Evolutionary conservation across 2,329 filamentous ascomycete genomes (phyloP), one percentile per base, ranked within the genome.

Genomic region (Nemania abortiva): DNA sequence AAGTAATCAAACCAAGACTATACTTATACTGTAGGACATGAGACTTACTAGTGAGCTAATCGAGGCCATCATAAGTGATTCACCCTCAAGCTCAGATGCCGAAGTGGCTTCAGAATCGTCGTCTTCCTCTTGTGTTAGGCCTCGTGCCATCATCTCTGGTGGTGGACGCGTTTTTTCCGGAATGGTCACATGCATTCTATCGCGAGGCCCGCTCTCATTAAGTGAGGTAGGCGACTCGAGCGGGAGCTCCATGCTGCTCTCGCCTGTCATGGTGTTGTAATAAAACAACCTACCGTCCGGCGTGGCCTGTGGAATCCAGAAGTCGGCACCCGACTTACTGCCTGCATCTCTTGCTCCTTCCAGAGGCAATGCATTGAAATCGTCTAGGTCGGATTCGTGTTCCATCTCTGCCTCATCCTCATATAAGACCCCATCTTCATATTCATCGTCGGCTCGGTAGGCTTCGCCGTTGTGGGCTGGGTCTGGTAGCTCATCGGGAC

Each of bases 261-360:
- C 94, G 64, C 95, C 95, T 0, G 96, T 99, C 83, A 98, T 90
- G 71, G 95, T 98, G 81, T 99, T 99, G 86, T 97, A 98, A 83
- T 98, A 99, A 82, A 97, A 99, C 27, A 99, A 83, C 65, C 95
- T 89, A 63, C 96, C 96, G 79, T 98, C 95, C 1, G 93, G 89
- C 0, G 96, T 99, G 15, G 95, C 96, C 83, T 99, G 96, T 20
- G 96, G 96, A 74, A 99, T 97, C 96, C 96, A 99, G 79, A 97
- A 99, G 73, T 97, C 95, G 54, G 95, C 94, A 74, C 96, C 95
- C 77, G 93, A 92, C 76, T 91, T 90, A 72, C 82, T 86, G 71
- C 82, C 85, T 70, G 65, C 59, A n/a, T 74, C 66, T 34, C 70
- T 74, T 22, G 86, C 85, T 58, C 90, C 90, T 77, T 97, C 93